Percentiles rank a stretch among this genome's conserved stretches.
phyloP scores from a whole-genome alignment of 768 basidiomycete genomes.

The Podaxis sp. region DNA sequence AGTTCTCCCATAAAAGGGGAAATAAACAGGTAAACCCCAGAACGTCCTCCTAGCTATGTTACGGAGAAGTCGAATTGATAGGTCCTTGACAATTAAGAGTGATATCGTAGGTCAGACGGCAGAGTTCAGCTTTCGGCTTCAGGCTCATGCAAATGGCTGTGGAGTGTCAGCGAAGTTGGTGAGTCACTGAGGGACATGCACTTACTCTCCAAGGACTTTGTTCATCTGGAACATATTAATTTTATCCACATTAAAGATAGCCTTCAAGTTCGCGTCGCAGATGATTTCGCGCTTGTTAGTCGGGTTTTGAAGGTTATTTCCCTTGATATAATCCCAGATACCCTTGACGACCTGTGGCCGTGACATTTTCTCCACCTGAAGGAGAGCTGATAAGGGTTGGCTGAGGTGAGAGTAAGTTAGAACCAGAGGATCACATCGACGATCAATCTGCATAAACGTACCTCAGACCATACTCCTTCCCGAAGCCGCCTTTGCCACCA shows the following conservation, averaged over 20 bases:
- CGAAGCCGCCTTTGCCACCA: conserved; percentile 69
- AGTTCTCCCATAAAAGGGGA: background rate
- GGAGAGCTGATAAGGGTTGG: conserved; percentile 67
- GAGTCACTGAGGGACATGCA: conserved; percentile 14
- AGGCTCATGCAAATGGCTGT: conserved; percentile 38
- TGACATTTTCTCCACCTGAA: conserved; percentile 69
- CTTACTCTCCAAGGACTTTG: conserved; percentile 80
- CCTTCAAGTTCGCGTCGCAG: conserved; percentile 71
- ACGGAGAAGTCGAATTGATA: background rate
- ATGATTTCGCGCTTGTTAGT: conserved; percentile 80
- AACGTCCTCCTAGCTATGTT: background rate
- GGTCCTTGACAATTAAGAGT: background rate
- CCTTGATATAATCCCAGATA: conserved; percentile 88
- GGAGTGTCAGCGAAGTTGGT: background rate
- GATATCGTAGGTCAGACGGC: background rate
- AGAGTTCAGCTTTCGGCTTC: conserved; percentile 20
- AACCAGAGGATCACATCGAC: background rate
- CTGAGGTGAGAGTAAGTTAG: conserved; percentile 38
- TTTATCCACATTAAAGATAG: conserved; percentile 78
- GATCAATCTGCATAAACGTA: conserved; percentile 26
- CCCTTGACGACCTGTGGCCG: conserved; percentile 90
- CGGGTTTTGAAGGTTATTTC: conserved; percentile 81
- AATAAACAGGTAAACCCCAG: background rate
- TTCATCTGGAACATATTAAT: conserved; percentile 97
- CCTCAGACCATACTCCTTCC: conserved; percentile 78